Base-by-base conservation (phyloP, 2,329 filamentous ascomycete genomes). In the Ceratocystis diversiconidia region DNA sequence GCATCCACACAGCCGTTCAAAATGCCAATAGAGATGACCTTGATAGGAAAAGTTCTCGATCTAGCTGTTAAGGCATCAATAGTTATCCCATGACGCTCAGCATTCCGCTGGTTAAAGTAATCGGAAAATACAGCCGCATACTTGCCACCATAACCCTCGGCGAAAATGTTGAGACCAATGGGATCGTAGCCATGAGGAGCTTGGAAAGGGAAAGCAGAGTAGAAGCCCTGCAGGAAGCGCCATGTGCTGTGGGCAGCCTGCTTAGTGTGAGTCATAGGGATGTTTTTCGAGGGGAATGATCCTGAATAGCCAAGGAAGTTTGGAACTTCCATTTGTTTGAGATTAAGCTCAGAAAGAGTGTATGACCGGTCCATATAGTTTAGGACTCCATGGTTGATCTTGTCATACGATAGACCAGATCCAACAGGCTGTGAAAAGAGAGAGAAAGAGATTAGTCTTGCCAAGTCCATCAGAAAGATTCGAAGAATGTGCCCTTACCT, bases 1-100 rank as follows among this genome's bases (percentile, higher is more conserved):
- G 82, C 78, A 71, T 91, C 88, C 44, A 90, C 76, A 69, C 86
- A 83, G 12, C 86, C 87, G 72, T 90, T 89, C 66, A 89, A 77
- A 66, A 91, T 87, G 25, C 87, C 86, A 0, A 90, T 74, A 0
- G 86, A 82, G 15, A 76, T 76, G 7, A 90, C 76, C 7, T 79
- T 72, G 1, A 82, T 66, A 1, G 77, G 73, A 2, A n/a, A 36
- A 4, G 28, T 59, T 15, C 5, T 28, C 5, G 8, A 6, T 36
- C 28, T n/a, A 7, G 50, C 2, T 0, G 3, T 17, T 10, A n/a
- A 2, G 8, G 36, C 12, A 15, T 41, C 36, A 12, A 15, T 1
- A 0, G 3, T 15, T 41, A 15, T 41, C 10, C 36, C 17, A 3
- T 59, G 28, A n/a, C 28, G 73, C 63, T 76, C 77, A 19, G 76